phyloP scores from a whole-genome alignment of 2,329 filamentous ascomycete species.

The Ilyonectria mors-panacis region DNA sequence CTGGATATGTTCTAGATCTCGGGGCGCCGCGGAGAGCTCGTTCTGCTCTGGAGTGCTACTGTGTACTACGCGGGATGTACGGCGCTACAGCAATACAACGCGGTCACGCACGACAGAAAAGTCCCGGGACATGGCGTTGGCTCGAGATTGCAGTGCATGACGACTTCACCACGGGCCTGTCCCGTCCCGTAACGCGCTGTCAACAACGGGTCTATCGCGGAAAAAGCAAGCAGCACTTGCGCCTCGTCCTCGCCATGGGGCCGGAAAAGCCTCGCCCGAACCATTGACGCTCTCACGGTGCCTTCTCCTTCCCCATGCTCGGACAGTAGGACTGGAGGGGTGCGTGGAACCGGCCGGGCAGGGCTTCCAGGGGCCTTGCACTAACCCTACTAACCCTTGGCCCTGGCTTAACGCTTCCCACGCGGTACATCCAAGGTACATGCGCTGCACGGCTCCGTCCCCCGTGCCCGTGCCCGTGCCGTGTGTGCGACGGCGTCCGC shows the following conservation, averaged over 20 bases:
- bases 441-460: background rate
- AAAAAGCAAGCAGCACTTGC: slow-evolving; percentile 5
- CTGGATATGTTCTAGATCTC: slow-evolving; percentile 11
- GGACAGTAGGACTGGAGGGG: background rate
- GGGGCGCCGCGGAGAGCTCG: background rate
- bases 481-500: background rate
- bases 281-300: slow-evolving; percentile 3
- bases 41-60: background rate
- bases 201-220: background rate
- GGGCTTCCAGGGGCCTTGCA: slow-evolving; percentile 10
- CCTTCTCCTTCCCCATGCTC: background rate
- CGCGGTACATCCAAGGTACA: background rate
- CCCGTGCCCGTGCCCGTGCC: background rate
- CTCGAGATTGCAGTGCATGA: slow-evolving; percentile 9
- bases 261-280: slow-evolving; percentile 31
- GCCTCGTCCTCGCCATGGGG: background rate
- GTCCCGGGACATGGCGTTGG: background rate
- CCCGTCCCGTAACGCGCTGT: background rate
- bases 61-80: background rate
- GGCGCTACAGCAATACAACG: background rate
- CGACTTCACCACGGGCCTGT: background rate
- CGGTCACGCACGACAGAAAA: background rate
- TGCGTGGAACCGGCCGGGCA: slow-evolving; percentile 23
- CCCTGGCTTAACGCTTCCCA: background rate
- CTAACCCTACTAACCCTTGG: background rate